These are phyloP conservation scores for Sporothrix luriei DNA, from an alignment of 2,329 filamentous ascomycete genomes.

Conservation along the genomic window DNA sequence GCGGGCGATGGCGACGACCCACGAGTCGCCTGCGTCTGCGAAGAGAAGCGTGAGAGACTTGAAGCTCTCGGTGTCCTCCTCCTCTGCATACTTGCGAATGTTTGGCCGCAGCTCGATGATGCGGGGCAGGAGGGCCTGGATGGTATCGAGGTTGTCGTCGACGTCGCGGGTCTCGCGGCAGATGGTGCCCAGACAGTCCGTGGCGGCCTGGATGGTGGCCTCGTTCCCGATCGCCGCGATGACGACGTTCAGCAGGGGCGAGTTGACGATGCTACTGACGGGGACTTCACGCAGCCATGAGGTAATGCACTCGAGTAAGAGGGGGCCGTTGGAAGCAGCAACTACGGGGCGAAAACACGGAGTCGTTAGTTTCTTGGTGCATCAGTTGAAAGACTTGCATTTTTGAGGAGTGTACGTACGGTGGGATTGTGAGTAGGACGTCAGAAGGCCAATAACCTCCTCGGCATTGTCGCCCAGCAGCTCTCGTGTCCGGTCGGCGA, in stretches of 20 bases:
- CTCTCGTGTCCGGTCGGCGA: conserved; percentile 81
- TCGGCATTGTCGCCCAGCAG: conserved; percentile 87
- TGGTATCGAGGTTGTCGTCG: conserved; percentile 81
- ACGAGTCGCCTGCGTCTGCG: conserved; percentile 88
- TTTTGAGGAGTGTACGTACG: conserved; percentile 57
- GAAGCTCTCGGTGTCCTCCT: conserved; percentile 82
- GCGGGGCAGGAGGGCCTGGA: conserved; percentile 79
- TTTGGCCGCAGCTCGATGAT: conserved; percentile 75
- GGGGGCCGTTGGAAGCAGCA: conserved; percentile 76
- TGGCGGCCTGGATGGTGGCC: conserved; percentile 78
- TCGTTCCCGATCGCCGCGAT: conserved; percentile 76
- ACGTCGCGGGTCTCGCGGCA: conserved; percentile 91
- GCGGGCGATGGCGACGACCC: conserved; percentile 88
- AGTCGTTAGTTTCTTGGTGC: too few relatives aligned
- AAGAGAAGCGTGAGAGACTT: conserved; percentile 89
- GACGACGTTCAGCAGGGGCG: conserved; percentile 78
- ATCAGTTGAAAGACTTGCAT: not conserved
- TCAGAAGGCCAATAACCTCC: conserved; percentile 82
- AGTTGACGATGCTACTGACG: conserved; percentile 77
- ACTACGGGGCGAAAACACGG: conserved; percentile 12
- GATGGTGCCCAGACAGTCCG: conserved; percentile 90
- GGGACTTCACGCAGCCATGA: conserved; percentile 96
- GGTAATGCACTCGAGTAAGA: conserved; percentile 90
- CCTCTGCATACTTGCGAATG: conserved; percentile 71
- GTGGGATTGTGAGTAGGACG: conserved; percentile 89